These are phyloP conservation scores for Pythium vanterpoolii DNA, from an alignment of 352 stramenopile species.

Conservation along the genomic window DNA sequence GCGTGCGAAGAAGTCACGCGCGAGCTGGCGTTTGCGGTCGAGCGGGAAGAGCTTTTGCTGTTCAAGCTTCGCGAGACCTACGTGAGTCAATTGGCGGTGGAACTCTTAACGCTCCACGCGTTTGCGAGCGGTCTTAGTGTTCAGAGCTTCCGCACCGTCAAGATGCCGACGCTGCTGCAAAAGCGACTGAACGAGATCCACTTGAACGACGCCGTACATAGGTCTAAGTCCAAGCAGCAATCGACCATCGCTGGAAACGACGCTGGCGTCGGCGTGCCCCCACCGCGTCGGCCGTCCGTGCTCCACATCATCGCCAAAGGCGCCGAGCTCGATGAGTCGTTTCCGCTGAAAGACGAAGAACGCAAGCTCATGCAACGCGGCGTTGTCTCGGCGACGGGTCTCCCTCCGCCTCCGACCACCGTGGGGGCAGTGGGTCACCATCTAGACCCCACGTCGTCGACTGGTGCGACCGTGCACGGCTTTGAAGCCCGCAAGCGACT, in stretches of 20 bases:
- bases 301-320: constrained; percentile 70
- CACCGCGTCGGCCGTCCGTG: constrained; percentile 35
- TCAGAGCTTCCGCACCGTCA: constrained; percentile 80
- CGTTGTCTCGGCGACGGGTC: not conserved
- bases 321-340: constrained; percentile 36
- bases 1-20: constrained; percentile 87
- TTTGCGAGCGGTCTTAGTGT: constrained; percentile 67
- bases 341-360: constrained; percentile 64
- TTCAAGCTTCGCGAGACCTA: constrained; percentile 84
- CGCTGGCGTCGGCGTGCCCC: constrained; percentile 1
- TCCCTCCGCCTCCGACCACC: constrained; percentile 4
- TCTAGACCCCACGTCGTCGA: constrained; percentile 9
- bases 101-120: constrained; percentile 66
- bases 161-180: constrained; percentile 61
- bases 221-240: constrained; percentile 15
- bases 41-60: constrained; percentile 79
- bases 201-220: constrained; percentile 21
- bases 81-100: constrained; percentile 65
- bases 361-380: constrained; percentile 34
- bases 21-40: constrained; percentile 75
- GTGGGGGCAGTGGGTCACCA: constrained; percentile 4
- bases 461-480: constrained; percentile 46
- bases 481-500: constrained; percentile 83
- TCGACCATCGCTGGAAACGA: not conserved
- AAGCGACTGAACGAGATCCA: constrained; percentile 75